Evolutionary conservation across 2,329 filamentous ascomycete species (phyloP), one percentile per base, ranked within the genome.

Genomic region (Pseudogymnoascus sp.): DNA sequence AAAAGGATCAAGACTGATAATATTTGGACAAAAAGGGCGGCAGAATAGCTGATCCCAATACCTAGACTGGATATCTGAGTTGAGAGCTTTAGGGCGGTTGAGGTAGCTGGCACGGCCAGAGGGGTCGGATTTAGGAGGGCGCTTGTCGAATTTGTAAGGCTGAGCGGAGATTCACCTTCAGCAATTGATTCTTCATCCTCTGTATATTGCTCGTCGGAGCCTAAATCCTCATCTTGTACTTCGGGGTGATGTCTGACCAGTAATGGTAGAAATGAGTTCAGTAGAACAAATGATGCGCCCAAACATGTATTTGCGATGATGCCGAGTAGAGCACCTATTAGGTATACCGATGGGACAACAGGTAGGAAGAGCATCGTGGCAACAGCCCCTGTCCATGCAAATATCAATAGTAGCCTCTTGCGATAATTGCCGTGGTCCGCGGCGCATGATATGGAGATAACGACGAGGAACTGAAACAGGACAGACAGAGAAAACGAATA

Each of bases 401-500:
- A 97, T n/a, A 77, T 79, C 16, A 97, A 80, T 18, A 99, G 81
- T 18, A 99, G 83, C 62, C 86, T 89, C 80, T 97, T 99, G 65
- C 95, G 87, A 78, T 93, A 95, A 69, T 85, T 88, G 67, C 95
- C 95, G 76, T 97, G 93, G 74, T 99, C 95, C 64, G 95, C 95
- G 6, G 93, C 93, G 63, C 91, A 95, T 72, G 92, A 96, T 81
- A 99, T 96, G 72, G 92, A 96, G 67, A 99, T 91, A 47, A 99
- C 96, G 31, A 97, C 78, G 29, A 97, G 77, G 1, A 93, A 90
- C 74, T 99, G 95, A 10, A 97, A 75, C 18, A 97, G 76, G 1
- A 99, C 95, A 73, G 91, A 96, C 71, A 96, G 80, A 64, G 92
- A 96, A 76, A 99, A 99, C 1, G 92, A 97, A 77, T 97, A 97